Percentiles rank a stretch among this genome's conserved stretches.
phyloP scores from a whole-genome alignment of 805 yeast genomes.

The Middelhovenomyces tepae region DNA sequence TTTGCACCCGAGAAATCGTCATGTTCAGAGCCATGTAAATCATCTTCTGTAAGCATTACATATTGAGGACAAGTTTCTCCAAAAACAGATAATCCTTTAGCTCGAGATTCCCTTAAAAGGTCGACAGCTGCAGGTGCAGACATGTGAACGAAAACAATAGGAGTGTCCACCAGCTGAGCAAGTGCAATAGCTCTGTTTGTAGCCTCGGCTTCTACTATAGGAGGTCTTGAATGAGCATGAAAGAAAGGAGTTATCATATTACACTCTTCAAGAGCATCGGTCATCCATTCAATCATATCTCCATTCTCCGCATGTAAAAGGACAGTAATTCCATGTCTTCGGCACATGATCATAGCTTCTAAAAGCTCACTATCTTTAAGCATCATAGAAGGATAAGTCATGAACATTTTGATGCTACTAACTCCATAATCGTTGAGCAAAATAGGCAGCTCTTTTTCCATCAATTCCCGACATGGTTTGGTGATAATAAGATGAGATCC shows the following conservation, averaged over 20 bases:
- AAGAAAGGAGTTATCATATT: conserved; percentile 27
- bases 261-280: conserved; percentile 27
- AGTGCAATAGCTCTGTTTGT: conserved; percentile 34
- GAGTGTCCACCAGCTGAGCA: conserved; percentile 32
- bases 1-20: conserved; percentile 36
- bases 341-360: conserved; percentile 28
- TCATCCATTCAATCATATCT: conserved; percentile 32
- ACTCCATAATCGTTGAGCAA: conserved; percentile 29
- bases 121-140: conserved; percentile 31
- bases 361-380: conserved; percentile 32
- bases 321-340: conserved; percentile 32
- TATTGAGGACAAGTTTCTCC: conserved; percentile 42
- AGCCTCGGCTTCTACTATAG: conserved; percentile 37
- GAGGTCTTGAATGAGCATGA: conserved; percentile 35
- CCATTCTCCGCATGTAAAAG: conserved; percentile 41
- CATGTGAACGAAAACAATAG: conserved; percentile 36
- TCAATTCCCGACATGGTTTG: conserved; percentile 20
- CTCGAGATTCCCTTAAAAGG: conserved; percentile 33
- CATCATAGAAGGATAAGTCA: conserved; percentile 33
- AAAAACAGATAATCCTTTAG: conserved; percentile 28
- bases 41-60: conserved; percentile 30
- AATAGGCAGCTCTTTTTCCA: conserved; percentile 23
- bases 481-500: conserved; percentile 35
- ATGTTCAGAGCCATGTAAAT: conserved; percentile 21
- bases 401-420: conserved; percentile 31